phyloP scores from a whole-genome alignment of 495 filamentous ascomycete species.

The Neurospora africana region DNA sequence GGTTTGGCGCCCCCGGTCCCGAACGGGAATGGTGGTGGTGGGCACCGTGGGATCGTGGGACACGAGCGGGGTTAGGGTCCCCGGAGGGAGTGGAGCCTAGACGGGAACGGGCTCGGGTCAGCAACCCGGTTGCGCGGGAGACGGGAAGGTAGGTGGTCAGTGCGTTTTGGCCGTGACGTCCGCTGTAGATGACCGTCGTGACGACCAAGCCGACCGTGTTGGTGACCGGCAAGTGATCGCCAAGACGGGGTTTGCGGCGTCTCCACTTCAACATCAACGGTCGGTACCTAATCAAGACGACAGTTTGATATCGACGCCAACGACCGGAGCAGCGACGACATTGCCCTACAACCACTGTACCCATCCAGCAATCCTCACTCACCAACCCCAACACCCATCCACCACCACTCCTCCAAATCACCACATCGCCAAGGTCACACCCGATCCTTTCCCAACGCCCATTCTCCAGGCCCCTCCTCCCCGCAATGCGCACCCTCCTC shows the following conservation, averaged over 20 bases:
- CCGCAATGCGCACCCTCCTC: conserved; percentile 11
- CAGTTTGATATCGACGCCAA: neutral
- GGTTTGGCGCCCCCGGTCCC: neutral
- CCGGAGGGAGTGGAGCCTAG: neutral
- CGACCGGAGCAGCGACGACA: neutral
- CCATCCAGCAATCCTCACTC: neutral
- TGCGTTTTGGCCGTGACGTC: neutral
- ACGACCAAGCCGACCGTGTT: neutral
- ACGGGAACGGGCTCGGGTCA: neutral
- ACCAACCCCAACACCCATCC: neutral
- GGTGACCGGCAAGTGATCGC: too few relatives aligned
- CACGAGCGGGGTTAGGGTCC: neutral
- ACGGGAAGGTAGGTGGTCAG: neutral
- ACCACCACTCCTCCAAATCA: neutral
- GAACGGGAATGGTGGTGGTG: neutral
- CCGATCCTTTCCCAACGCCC: neutral
- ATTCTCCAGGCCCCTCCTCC: too few relatives aligned
- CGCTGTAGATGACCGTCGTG: neutral
- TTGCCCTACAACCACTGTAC: neutral
- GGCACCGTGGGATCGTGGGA: neutral
- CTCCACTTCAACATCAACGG: neutral
- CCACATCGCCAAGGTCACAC: neutral
- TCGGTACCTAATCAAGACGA: neutral
- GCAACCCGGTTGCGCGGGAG: neutral
- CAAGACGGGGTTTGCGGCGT: neutral